phyloP scores from a whole-genome alignment of 2,329 filamentous ascomycete species.

The Geoglossum cookeanum region DNA sequence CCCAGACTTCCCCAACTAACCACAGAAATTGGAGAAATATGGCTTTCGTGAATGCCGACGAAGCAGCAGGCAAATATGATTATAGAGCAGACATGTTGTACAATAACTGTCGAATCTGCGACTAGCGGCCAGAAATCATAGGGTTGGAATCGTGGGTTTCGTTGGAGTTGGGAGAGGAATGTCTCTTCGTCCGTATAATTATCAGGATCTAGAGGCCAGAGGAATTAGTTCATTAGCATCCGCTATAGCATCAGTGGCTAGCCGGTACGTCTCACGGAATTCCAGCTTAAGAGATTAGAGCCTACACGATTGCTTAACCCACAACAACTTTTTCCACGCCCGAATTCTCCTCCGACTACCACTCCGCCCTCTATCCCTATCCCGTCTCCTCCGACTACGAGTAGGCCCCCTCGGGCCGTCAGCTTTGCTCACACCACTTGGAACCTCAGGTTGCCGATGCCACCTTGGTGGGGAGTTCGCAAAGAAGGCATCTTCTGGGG shows the following conservation, averaged over 20 bases:
- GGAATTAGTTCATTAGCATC: background rate
- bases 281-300: conserved; percentile 5
- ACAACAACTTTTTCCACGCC: conserved; percentile 87
- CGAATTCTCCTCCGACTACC: conserved; percentile 49
- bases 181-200: conserved; percentile 97
- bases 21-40: conserved; percentile 76
- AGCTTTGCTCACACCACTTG: conserved; percentile 8
- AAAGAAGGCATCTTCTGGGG: conserved; percentile 69
- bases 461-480: conserved; percentile 39
- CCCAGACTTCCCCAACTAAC: conserved; percentile 68
- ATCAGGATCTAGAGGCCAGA: conserved; percentile 51
- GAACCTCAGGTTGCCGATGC: conserved; percentile 12
- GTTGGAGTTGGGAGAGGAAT: conserved; percentile 86
- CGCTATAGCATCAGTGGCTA: no score
- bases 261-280: background rate
- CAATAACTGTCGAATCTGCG: conserved; percentile 85
- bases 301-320: conserved; percentile 90
- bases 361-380: conserved; percentile 37
- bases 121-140: conserved; percentile 98
- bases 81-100: conserved; percentile 90
- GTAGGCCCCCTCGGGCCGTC: conserved; percentile 9
- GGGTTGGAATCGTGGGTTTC: conserved; percentile 79
- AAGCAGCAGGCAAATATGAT: conserved; percentile 92
- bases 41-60: conserved; percentile 68
- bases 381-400: conserved; percentile 24